Evolutionary conservation across 2,329 filamentous ascomycete genomes (phyloP).

Genomic region (Dactylonectria macrodidyma): DNA sequence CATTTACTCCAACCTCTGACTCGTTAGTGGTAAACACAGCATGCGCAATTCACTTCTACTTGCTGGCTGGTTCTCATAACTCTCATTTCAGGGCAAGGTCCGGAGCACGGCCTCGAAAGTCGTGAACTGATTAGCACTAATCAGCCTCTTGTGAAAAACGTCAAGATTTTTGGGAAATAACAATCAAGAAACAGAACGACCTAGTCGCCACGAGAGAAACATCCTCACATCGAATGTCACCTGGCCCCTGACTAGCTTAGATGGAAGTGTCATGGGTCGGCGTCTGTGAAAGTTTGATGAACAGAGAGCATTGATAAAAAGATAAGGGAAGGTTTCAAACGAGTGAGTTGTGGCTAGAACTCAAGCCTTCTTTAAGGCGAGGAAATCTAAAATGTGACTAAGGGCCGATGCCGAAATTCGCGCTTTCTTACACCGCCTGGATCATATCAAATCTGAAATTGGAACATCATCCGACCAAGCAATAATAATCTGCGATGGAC

Average conservation of each 20-base stretch:
- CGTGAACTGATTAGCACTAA: conserved; percentile 59
- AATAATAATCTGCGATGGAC: conserved; percentile 43
- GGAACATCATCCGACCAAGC: conserved; percentile 52
- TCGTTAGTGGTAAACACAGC: conserved; percentile 57
- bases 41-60: conserved; percentile 33
- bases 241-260: conserved; percentile 51
- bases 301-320: conserved; percentile 56
- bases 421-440: conserved; percentile 53
- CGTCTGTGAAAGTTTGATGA: conserved; percentile 51
- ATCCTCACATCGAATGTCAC: conserved; percentile 56
- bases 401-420: conserved; percentile 46
- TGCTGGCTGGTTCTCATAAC: conserved; percentile 51
- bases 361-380: conserved; percentile 55
- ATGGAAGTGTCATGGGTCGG: conserved; percentile 51
- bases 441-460: conserved; percentile 57
- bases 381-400: conserved; percentile 50
- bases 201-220: conserved; percentile 50
- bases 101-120: conserved; percentile 60
- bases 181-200: conserved; percentile 54
- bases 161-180: conserved; percentile 48
- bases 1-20: conserved; percentile 53
- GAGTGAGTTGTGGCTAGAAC: conserved; percentile 51
- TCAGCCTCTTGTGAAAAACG: conserved; percentile 57
- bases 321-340: conserved; percentile 40
- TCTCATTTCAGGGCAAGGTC: conserved; percentile 57